Conservation (phyloP, 73 alveolate genomes). For the Tetrahymena elliotti region DNA sequence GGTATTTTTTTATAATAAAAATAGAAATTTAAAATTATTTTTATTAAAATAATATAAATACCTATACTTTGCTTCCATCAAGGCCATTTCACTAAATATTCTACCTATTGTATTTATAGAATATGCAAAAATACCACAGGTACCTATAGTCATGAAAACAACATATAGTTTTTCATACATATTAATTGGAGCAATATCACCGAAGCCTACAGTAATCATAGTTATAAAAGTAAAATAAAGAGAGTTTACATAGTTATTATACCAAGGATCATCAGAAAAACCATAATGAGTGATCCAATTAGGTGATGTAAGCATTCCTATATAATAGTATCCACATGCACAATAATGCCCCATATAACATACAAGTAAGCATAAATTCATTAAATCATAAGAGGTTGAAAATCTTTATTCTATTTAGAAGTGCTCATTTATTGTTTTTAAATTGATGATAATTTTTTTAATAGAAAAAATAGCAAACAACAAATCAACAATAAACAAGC, state of each 20-base stretch:
- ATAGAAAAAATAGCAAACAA: not conserved
- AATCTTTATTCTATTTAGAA: not conserved
- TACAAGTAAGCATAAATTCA: not conserved
- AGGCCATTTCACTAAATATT: conserved; percentile 17
- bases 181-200: conserved; percentile 50
- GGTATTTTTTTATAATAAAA: conserved; percentile 33
- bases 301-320: not conserved
- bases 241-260: conserved; percentile 38
- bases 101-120: conserved; percentile 35
- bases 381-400: not conserved
- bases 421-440: not conserved
- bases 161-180: conserved; percentile 36
- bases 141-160: conserved; percentile 16
- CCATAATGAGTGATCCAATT: not conserved
- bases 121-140: conserved; percentile 45
- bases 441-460: not conserved
- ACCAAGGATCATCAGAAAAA: not conserved
- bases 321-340: not conserved
- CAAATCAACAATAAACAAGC: not conserved
- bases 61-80: conserved; percentile 21
- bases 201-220: conserved; percentile 64
- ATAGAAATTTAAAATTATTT: conserved; percentile 44
- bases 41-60: conserved; percentile 45
- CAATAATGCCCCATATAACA: not conserved
- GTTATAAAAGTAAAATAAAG: conserved; percentile 51